Evolutionary conservation across 2,329 filamentous ascomycete genomes (phyloP).

Genomic region (Phialocephala sp.): DNA sequence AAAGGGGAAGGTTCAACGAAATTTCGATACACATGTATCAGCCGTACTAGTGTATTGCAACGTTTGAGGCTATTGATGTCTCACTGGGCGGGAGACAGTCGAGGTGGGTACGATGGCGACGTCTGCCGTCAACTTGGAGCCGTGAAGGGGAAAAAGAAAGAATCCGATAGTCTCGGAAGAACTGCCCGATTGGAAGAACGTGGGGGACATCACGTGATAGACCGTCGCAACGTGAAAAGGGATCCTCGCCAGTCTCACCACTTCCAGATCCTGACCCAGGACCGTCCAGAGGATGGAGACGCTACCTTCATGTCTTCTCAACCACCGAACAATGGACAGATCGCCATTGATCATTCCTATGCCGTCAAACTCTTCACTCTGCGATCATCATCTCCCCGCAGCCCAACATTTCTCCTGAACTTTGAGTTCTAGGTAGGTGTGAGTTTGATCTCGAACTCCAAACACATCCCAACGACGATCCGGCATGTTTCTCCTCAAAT

Average conservation of each 20-base stretch:
- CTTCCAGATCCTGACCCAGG: neutral
- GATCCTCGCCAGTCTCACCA: neutral
- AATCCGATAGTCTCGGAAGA: neutral
- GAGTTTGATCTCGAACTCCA: neutral
- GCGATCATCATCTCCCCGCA: constrained; percentile 1
- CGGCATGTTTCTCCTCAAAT: neutral
- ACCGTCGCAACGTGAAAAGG: neutral
- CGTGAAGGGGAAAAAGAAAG: neutral
- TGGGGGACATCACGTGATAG: neutral
- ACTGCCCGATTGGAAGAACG: neutral
- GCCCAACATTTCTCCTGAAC: neutral
- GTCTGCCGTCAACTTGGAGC: neutral
- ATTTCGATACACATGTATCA: constrained; percentile 1
- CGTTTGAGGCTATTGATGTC: neutral
- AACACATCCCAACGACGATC: neutral
- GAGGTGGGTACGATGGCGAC: neutral
- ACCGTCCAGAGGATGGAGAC: neutral
- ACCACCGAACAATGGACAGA: too few relatives aligned
- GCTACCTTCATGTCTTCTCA: neutral
- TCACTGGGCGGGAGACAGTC: neutral
- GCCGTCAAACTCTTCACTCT: neutral
- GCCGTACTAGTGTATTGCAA: neutral
- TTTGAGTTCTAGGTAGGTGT: neutral
- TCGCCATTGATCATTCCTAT: neutral
- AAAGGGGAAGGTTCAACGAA: neutral